Evolutionary conservation across 495 filamentous ascomycete species (phyloP).

Genomic region (Penicillium steckii): DNA sequence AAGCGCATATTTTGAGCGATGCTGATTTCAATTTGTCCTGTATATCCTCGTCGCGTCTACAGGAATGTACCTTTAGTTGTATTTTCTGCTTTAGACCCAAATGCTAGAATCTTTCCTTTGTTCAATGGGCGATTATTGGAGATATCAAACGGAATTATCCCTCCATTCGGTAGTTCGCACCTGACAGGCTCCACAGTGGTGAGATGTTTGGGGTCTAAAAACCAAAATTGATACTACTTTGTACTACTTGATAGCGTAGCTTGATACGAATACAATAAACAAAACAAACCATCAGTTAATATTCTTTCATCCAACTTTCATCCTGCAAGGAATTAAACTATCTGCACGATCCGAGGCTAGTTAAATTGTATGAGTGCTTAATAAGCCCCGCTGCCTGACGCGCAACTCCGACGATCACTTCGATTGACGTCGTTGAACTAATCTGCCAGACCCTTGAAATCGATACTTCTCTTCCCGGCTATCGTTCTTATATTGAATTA

Average conservation of each 20-base stretch:
- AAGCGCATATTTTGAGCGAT: constrained; percentile 34
- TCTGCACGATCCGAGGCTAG: background rate
- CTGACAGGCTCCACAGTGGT: too few species aligned
- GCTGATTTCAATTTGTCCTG: constrained; percentile 32
- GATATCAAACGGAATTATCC: too few species aligned
- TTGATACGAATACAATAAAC: too few species aligned
- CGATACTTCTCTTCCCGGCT: background rate
- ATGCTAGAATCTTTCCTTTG: constrained; percentile 42
- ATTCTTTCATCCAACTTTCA: too few species aligned
- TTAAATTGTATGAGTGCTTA: constrained; percentile 21
- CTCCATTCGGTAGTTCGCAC: too few species aligned
- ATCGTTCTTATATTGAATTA: background rate
- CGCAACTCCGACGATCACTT: constrained; percentile 19
- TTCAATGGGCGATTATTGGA: constrained; percentile 5
- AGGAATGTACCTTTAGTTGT: constrained; percentile 49
- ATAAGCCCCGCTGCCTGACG: constrained; percentile 12
- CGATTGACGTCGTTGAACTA: background rate
- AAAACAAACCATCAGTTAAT: too few species aligned
- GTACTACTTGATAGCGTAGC: too few species aligned
- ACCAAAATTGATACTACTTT: too few species aligned
- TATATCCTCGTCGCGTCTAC: constrained; percentile 36
- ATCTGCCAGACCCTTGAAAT: constrained; percentile 1
- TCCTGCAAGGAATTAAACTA: background rate
- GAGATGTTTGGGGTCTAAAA: too few species aligned
- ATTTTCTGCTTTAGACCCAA: constrained; percentile 39